Percentiles rank a stretch among this genome's conserved stretches.
phyloP scores from a whole-genome alignment of 768 basidiomycete species.

The Termitomyces sp. region DNA sequence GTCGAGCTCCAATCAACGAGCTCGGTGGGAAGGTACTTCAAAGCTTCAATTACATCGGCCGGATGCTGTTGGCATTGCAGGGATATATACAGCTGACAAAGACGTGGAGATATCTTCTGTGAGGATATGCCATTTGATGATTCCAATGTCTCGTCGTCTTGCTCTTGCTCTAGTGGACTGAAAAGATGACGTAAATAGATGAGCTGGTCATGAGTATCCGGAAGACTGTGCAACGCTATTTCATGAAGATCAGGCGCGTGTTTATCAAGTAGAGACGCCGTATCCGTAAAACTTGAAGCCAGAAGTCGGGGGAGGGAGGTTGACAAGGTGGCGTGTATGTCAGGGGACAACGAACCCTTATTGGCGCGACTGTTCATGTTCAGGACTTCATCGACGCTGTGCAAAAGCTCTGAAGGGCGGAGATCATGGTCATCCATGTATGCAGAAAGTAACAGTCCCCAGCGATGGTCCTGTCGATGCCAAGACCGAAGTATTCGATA shows the following conservation, averaged over 20 bases:
- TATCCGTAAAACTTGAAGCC: slow-evolving; percentile 52
- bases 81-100: slow-evolving; percentile 62
- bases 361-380: slow-evolving; percentile 39
- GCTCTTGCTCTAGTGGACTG: slow-evolving; percentile 40
- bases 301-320: slow-evolving; percentile 66
- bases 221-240: slow-evolving; percentile 52
- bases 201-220: slow-evolving; percentile 49
- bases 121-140: slow-evolving; percentile 30
- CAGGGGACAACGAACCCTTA: slow-evolving; percentile 49
- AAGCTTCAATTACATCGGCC: slow-evolving; percentile 52
- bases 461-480: slow-evolving; percentile 72
- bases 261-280: slow-evolving; percentile 71
- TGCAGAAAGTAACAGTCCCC: slow-evolving; percentile 70
- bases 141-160: slow-evolving; percentile 28
- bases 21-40: slow-evolving; percentile 51
- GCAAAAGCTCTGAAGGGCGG: slow-evolving; percentile 56
- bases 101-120: slow-evolving; percentile 38
- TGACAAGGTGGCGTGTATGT: slow-evolving; percentile 51
- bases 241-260: slow-evolving; percentile 66
- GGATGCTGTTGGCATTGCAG: slow-evolving; percentile 76
- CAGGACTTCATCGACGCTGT: slow-evolving; percentile 63
- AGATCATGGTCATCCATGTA: slow-evolving; percentile 74
- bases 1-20: slow-evolving; percentile 55
- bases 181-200: slow-evolving; percentile 77
- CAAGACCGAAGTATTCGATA: slow-evolving; percentile 85